These are phyloP conservation scores for Marasmius tenuissimus DNA, from an alignment of 1,284 basidiomycete species.

Conservation along the genomic window DNA sequence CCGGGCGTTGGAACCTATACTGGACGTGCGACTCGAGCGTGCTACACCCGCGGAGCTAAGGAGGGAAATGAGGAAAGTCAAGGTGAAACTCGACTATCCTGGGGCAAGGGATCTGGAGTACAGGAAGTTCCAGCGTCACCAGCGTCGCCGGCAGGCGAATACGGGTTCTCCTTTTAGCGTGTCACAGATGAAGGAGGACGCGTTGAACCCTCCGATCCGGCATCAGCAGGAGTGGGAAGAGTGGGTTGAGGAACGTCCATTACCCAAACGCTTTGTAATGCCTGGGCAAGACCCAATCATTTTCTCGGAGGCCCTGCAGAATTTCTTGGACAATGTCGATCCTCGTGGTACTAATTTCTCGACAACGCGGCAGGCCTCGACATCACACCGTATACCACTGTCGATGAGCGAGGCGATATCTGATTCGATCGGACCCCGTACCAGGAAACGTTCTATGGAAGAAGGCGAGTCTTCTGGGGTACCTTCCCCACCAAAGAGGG, in stretches of 20 bases:
- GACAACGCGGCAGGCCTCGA: background rate
- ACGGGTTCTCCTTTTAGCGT: too few relatives aligned
- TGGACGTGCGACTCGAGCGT: slow-evolving; percentile 33
- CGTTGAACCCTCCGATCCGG: slow-evolving; percentile 3
- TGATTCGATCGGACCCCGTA: too few relatives aligned
- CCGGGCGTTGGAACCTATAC: slow-evolving; percentile 36
- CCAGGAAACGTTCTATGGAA: too few relatives aligned
- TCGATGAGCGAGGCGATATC: too few relatives aligned
- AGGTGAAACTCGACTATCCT: slow-evolving; percentile 46
- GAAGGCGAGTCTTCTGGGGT: too few relatives aligned
- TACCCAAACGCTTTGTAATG: slow-evolving; percentile 8
- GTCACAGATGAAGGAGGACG: background rate
- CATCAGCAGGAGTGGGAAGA: slow-evolving; percentile 8
- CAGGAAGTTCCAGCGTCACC: slow-evolving; percentile 4
- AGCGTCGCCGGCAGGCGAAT: background rate
- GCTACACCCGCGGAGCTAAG: slow-evolving; percentile 42
- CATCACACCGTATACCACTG: background rate
- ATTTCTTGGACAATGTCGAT: slow-evolving; percentile 1
- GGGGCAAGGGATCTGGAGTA: slow-evolving; percentile 23
- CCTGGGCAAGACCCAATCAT: slow-evolving; percentile 4
- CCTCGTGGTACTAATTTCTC: background rate
- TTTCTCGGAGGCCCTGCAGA: slow-evolving; percentile 1
- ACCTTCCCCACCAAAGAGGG: too few relatives aligned
- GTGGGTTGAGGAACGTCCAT: slow-evolving; percentile 2
- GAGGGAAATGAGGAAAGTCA: slow-evolving; percentile 55